Evolutionary conservation across 371 early-diverging fungal species (phyloP).

Genomic region (Mortierella sp.): DNA sequence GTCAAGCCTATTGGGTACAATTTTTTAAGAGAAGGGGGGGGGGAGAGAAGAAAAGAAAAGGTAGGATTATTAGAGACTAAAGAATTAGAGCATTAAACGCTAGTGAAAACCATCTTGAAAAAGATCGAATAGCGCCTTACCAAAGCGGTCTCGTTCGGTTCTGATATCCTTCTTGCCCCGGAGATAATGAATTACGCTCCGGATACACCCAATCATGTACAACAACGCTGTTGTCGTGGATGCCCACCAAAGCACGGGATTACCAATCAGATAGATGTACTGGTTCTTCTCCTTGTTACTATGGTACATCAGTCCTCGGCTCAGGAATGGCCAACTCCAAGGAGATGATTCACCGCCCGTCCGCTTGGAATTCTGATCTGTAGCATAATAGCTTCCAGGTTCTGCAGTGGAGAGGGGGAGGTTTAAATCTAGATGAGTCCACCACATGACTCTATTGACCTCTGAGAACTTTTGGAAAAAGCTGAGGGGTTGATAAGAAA

Average conservation of each 20-base stretch:
- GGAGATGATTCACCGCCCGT: slow-evolving; percentile 69
- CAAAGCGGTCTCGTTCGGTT: slow-evolving; percentile 21
- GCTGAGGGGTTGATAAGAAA: slow-evolving; percentile 53
- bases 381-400: background rate
- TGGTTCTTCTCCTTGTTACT: slow-evolving; percentile 74
- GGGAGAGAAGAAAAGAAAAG: background rate
- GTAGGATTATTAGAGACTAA: background rate
- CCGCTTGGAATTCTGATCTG: background rate
- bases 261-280: slow-evolving; percentile 96
- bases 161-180: slow-evolving; percentile 68
- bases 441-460: slow-evolving; percentile 85
- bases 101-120: background rate
- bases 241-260: slow-evolving; percentile 93
- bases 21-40: background rate
- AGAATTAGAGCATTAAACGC: slow-evolving; percentile 17
- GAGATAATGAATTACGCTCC: slow-evolving; percentile 65
- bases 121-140: background rate
- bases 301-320: slow-evolving; percentile 91
- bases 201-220: slow-evolving; percentile 60
- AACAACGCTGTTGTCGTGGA: slow-evolving; percentile 68
- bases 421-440: slow-evolving; percentile 85
- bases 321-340: slow-evolving; percentile 84
- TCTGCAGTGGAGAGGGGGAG: background rate
- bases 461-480: slow-evolving; percentile 88
- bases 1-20: slow-evolving; percentile 16